A percentile compares a stretch with the other conserved stretches of the same genome.
Evolutionary conservation across 768 basidiomycete species (phyloP).

Genomic region (Baorangia bicolor): DNA sequence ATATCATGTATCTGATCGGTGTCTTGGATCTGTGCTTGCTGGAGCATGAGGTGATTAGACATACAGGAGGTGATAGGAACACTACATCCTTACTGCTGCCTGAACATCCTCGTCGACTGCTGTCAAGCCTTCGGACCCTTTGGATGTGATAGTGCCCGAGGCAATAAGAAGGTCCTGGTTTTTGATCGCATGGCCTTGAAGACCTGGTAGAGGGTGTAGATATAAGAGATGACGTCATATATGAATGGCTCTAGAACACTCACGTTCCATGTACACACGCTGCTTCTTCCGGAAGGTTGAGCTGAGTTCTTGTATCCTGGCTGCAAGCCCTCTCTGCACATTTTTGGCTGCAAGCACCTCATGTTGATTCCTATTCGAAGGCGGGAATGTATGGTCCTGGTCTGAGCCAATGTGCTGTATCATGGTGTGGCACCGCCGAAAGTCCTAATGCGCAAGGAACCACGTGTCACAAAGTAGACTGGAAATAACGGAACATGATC

Average conservation of each 20-base stretch:
- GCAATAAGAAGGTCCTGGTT: slow-evolving; percentile 93
- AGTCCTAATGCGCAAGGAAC: slow-evolving; percentile 30
- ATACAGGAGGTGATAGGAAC: slow-evolving; percentile 14
- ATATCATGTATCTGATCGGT: slow-evolving; percentile 41
- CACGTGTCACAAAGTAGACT: slow-evolving; percentile 6
- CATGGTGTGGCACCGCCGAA: slow-evolving; percentile 43
- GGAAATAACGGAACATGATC: slow-evolving; percentile 9
- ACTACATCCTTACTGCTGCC: slow-evolving; percentile 63
- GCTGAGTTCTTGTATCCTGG: slow-evolving; percentile 91
- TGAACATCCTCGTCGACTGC: slow-evolving; percentile 90
- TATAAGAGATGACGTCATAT: slow-evolving; percentile 14
- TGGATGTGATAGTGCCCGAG: slow-evolving; percentile 80
- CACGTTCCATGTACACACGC: slow-evolving; percentile 97
- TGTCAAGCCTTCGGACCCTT: slow-evolving; percentile 77
- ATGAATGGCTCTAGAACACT: slow-evolving; percentile 35
- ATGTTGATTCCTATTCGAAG: slow-evolving; percentile 44
- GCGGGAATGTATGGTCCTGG: slow-evolving; percentile 64
- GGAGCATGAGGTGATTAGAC: slow-evolving; percentile 10
- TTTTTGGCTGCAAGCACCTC: slow-evolving; percentile 80
- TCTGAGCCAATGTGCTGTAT: slow-evolving; percentile 69
- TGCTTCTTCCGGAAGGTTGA: slow-evolving; percentile 96
- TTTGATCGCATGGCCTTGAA: slow-evolving; percentile 97
- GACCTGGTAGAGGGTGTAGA: slow-evolving; percentile 48
- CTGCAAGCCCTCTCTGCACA: slow-evolving; percentile 94
- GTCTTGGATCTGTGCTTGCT: slow-evolving; percentile 38